Base-by-base conservation (phyloP, 495 filamentous ascomycete genomes). In the Penicillium robsamsonii region DNA sequence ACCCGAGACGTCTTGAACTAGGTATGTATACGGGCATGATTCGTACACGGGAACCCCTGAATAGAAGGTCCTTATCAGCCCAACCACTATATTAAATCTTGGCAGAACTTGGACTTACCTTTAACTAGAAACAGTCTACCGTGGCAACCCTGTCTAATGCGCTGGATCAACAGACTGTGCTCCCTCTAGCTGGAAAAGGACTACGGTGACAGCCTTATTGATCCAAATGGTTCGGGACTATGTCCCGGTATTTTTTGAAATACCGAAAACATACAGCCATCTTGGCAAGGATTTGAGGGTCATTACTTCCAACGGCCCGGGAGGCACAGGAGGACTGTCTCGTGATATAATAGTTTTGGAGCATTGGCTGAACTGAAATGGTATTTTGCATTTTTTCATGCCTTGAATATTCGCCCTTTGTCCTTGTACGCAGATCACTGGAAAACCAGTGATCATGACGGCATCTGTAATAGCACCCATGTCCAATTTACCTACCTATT, bases 101-200 rank as follows among this genome's bases (percentile, higher is more conserved):
- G 44, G 44, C 44, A 29, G 15, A 41, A 7, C 48, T 51, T 38
- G 13, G 33, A 37, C 22, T 1, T 22, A n/a, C 33, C 13, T n/a
- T 11, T 27, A 46, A 29, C 44, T 6, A 8, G 8, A 29, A 29
- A 15, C 22, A 29, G 24, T 22, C 15, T 29, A 24, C 25, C 13
- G 43, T 50, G 31, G 22, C 35, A 37, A 4, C 30, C 18, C 46
- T 35, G 6, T 24, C 18, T 3, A 6, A 50, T 37, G 25, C 4
- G 17, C 20, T 22, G 42, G 37, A 57, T 57, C 33, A 52, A 58
- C 35, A 51, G 49, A 15, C 22, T 51, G n/a, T 25, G 15, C 15
- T 5, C 24, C 10, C n/a, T 41, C 49, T 51, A 51, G 49, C 49
- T 51, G 0, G 15, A 51, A 51, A 12, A 4, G 37, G 49, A 51